Percentiles rank a stretch among this genome's conserved stretches.
phyloP scores from a whole-genome alignment of 352 stramenopile species.

The Peronospora belbahrii region DNA sequence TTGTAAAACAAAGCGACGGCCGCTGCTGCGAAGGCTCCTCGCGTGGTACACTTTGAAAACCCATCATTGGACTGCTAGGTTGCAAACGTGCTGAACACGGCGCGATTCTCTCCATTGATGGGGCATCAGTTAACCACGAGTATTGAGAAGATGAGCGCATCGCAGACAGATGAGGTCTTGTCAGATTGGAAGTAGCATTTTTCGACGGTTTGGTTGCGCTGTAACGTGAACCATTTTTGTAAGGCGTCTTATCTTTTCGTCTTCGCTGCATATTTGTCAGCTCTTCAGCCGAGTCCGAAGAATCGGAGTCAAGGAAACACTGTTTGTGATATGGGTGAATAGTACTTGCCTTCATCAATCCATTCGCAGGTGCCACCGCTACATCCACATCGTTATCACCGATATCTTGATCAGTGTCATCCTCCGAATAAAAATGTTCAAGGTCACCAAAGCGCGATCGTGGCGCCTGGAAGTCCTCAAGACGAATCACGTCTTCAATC shows the following conservation, averaged over 20 bases:
- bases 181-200: neutral
- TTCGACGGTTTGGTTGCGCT: constrained; percentile 7
- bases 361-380: constrained; percentile 27
- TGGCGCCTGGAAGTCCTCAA: constrained; percentile 77
- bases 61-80: constrained; percentile 1
- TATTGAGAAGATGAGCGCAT: constrained; percentile 1
- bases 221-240: constrained; percentile 2
- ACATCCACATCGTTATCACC: constrained; percentile 50
- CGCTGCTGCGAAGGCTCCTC: neutral
- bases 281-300: constrained; percentile 33
- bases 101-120: constrained; percentile 6
- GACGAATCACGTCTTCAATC: constrained; percentile 33
- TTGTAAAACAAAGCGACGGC: neutral
- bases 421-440: constrained; percentile 74
- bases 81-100: constrained; percentile 3
- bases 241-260: constrained; percentile 3
- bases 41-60: neutral
- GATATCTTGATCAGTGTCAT: constrained; percentile 47
- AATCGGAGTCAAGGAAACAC: constrained; percentile 63
- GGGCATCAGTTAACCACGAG: constrained; percentile 1
- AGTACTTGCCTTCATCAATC: constrained; percentile 16
- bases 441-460: constrained; percentile 48
- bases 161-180: neutral
- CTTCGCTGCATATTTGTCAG: neutral
- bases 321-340: constrained; percentile 59